These are phyloP conservation scores for Mortierella sp. DNA, from an alignment of 371 early-diverging fungal genomes.

Conservation along the genomic window DNA sequence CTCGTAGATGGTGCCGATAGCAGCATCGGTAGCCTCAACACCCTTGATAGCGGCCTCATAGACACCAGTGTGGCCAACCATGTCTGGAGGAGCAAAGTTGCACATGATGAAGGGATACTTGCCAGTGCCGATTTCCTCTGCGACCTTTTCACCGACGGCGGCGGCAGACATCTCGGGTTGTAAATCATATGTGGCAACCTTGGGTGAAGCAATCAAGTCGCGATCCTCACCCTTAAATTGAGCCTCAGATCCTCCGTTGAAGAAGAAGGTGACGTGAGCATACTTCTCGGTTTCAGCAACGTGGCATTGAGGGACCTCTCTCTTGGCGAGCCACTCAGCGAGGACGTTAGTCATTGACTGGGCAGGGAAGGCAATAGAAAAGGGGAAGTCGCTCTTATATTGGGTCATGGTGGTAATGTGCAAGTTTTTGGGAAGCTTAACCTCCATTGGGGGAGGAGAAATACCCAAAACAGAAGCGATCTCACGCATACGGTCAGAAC, in stretches of 20 bases:
- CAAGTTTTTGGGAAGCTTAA: slow-evolving; percentile 82
- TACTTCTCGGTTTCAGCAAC: slow-evolving; percentile 99
- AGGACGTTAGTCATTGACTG: slow-evolving; percentile 97
- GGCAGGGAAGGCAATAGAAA: slow-evolving; percentile 93
- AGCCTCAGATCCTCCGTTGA: slow-evolving; percentile 98
- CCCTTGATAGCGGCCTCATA: slow-evolving; percentile 96
- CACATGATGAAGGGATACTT: slow-evolving; percentile 98
- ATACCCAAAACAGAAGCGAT: slow-evolving; percentile 92
- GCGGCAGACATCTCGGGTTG: slow-evolving; percentile 97
- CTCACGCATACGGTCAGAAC: slow-evolving; percentile 99
- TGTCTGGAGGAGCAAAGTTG: slow-evolving; percentile 99
- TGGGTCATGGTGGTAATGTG: slow-evolving; percentile 97
- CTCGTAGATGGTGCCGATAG: slow-evolving; percentile 94
- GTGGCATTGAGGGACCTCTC: slow-evolving; percentile 91
- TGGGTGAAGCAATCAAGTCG: slow-evolving; percentile 91
- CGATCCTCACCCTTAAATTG: slow-evolving; percentile 92
- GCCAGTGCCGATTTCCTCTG: slow-evolving; percentile 79
- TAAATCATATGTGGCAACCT: slow-evolving; percentile 98
- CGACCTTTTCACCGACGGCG: slow-evolving; percentile 93
- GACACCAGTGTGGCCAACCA: slow-evolving; percentile 99
- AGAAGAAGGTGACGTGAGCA: slow-evolving; percentile 99
- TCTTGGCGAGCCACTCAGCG: slow-evolving; percentile 95
- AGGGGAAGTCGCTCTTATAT: slow-evolving; percentile 96
- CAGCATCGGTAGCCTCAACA: slow-evolving; percentile 94
- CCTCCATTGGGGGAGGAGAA: slow-evolving; percentile 89